Base-by-base conservation (phyloP, 345 rosid genomes). In the Tarenaya hassleriana region DNA sequence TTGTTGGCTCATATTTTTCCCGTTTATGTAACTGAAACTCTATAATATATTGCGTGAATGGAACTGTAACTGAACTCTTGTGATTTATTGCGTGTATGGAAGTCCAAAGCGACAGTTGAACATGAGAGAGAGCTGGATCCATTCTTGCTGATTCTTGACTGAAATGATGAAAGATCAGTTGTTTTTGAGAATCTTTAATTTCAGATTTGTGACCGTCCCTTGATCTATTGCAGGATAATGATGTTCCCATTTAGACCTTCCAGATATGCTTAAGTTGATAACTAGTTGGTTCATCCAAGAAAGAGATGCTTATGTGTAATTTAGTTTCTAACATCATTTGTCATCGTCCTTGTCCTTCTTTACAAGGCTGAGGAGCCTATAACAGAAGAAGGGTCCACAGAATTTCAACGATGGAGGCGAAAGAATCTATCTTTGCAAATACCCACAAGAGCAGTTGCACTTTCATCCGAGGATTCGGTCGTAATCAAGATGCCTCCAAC, bases 351-450 rank as follows among this genome's bases (percentile, higher is more conserved):
- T 70, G 46, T 60, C 16, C 10, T 47, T 50, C 16, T 59, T 63
- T 15, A 7, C 49, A 68, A 88, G 92, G 75, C 44, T 35, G 83
- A 66, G 57, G 84, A 70, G 43, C 58, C 77, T 11, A 69, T 65
- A 63, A 71, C 67, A 2, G 86, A 79, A 74, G 88, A 76, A 69
- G 52, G 69, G 66, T 60, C 68, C 16, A 10, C 32, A 24, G 63
- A 57, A 63, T 69, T 20, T 48, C 82, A 65, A 47, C 69, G 70
- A 18, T 74, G 95, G 92, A 87, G 69, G 70, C 56, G 71, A 61
- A 70, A 59, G 19, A 82, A 84, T 61, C 89, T 91, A 53, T 69
- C 81, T 64, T 73, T 91, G 8, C 87, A 82, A 62, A 87, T 91
- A 62, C 98, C 98, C 1, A 63, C 84, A 0, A 78, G 90, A 69